Percentiles rank a stretch among this genome's conserved stretches.
These are phyloP conservation scores for Aspergillus carbonarius DNA, from an alignment of 2,329 filamentous ascomycete species.

Conservation along the genomic window DNA sequence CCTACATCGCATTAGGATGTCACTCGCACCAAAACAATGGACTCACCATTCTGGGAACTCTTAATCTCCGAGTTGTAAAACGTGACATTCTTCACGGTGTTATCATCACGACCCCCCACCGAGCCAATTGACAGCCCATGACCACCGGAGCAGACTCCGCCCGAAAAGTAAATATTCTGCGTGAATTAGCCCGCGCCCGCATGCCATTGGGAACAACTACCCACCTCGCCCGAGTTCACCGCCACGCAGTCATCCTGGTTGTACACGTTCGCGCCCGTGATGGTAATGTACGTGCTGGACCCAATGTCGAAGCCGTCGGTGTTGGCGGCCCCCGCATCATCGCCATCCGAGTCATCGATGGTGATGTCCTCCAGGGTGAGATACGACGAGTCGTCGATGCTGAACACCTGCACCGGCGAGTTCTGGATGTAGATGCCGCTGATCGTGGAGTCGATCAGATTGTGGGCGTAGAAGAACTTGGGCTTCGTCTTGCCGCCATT, in stretches of 20 bases:
- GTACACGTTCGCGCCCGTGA: constrained; percentile 52
- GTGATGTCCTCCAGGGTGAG: constrained; percentile 54
- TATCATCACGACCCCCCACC: constrained; percentile 56
- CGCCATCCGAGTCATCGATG: constrained; percentile 60
- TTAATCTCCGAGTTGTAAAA: constrained; percentile 51
- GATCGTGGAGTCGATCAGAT: constrained; percentile 33
- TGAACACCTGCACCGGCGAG: constrained; percentile 40
- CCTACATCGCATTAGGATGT: neutral
- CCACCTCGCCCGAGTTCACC: constrained; percentile 54
- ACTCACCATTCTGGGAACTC: constrained; percentile 54
- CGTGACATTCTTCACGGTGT: constrained; percentile 55
- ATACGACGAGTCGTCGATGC: constrained; percentile 45
- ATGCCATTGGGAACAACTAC: no score
- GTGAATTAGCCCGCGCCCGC: neutral
- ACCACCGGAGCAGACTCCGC: constrained; percentile 32
- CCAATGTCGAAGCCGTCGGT: constrained; percentile 48
- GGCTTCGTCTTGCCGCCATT: constrained; percentile 65
- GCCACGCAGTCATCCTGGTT: constrained; percentile 63
- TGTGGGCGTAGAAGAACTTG: constrained; percentile 59
- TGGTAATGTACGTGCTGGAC: constrained; percentile 49
- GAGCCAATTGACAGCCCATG: constrained; percentile 62
- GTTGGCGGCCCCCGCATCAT: constrained; percentile 48
- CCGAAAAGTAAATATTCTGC: constrained; percentile 21
- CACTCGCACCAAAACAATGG: no score
- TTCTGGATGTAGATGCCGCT: constrained; percentile 36